Evolutionary conservation across 2,329 filamentous ascomycete species (phyloP), one percentile per base, ranked within the genome.

Genomic region (Xylaria multiplex): DNA sequence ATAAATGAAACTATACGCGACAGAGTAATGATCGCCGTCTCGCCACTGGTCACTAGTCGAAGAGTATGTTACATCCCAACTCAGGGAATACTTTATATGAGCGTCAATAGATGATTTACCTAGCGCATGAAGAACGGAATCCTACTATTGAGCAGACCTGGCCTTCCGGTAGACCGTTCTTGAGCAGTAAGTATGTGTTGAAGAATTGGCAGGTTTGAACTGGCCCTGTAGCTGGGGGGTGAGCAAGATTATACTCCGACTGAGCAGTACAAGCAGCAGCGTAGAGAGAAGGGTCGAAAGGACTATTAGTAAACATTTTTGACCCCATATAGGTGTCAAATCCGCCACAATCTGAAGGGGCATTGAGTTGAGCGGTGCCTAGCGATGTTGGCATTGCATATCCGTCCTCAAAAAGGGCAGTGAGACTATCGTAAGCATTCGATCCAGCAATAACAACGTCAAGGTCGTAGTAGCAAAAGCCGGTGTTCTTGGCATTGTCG

Each of bases 131-230:
- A 37, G 30, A 11, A 42, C 27, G 19, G 16, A 37, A 42, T 22
- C 52, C 13, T 24, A 54, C 52, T 60, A 67, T 54, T 9, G 59
- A 40, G 37, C 37, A 40, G 37, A 40, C 37, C 13, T 72, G 68
- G 13, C 68, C 70, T 50, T 72, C 68, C 3, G 77, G 76, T 3
- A 75, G 75, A 46, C 77, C 75, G 43, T 75, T 77, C 52, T 65
- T 69, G 22, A 68, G 69, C 22, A 78, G 71, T 46, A 70, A 62
- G 6, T 66, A 62, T 0, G 78, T 78, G 37, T 74, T 75, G 16
- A 62, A 68, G 50, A 66, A 68, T 24, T 53, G 59, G 48, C 67
- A 69, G 4, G 59, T 54, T 14, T 53, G 48, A n/a, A 32, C 60
- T 7, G 42, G 16, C 32, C 58, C 62, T 13, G 14, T 22, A 13